A percentile compares a stretch with the other conserved stretches of the same genome.
Conservation (phyloP, 78 protist genomes). For the Dictyostelium firmibasis region DNA sequence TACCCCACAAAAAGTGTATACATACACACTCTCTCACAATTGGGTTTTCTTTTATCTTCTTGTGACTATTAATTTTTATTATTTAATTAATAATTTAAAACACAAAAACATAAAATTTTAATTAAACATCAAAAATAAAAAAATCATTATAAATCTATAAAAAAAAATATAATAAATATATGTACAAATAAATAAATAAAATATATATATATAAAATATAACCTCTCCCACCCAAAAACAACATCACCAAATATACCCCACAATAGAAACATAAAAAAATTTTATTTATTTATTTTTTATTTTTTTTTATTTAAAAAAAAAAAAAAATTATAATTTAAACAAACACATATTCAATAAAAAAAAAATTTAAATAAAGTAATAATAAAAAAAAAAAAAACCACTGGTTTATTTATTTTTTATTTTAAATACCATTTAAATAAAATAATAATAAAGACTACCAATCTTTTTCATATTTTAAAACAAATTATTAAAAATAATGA, state of each 20-base stretch:
- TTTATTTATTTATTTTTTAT: too few relatives aligned
- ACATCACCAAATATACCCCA: not conserved
- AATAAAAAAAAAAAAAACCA: not conserved
- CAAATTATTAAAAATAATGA: not conserved
- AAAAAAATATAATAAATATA: too few relatives aligned
- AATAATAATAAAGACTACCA: not conserved
- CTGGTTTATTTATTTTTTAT: too few relatives aligned
- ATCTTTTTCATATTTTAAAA: not conserved
- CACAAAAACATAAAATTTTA: too few relatives aligned
- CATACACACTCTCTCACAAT: not conserved
- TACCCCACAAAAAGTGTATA: not conserved
- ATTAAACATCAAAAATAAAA: too few relatives aligned
- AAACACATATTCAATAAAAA: not conserved
- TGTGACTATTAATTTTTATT: not conserved
- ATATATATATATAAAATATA: too few relatives aligned
- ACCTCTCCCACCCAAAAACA: not conserved
- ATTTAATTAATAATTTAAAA: too few relatives aligned
- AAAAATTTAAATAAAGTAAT: too few relatives aligned
- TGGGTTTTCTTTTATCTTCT: not conserved
- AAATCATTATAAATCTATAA: not conserved
- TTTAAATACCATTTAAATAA: not conserved
- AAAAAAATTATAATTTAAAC: too few relatives aligned
- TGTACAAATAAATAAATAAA: not conserved
- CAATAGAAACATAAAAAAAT: too few relatives aligned
- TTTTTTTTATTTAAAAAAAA: too few relatives aligned